Evolutionary conservation across 2,329 filamentous ascomycete species (phyloP).

Genomic region (Knoxdaviesia proteae): DNA sequence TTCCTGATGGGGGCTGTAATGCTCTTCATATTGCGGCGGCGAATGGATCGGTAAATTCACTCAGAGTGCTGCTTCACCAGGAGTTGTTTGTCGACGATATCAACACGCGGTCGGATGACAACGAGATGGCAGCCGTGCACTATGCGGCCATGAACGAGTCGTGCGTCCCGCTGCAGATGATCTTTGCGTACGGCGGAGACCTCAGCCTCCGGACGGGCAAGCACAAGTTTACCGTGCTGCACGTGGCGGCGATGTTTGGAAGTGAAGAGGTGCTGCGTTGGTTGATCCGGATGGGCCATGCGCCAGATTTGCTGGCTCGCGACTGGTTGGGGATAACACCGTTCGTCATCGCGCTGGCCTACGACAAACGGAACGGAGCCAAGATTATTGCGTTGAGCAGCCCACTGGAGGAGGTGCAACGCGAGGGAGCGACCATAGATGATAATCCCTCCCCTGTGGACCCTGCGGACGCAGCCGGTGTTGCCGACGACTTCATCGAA

Average conservation of each 20-base stretch:
- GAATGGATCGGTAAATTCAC: slow-evolving; percentile 1
- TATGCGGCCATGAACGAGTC: slow-evolving; percentile 2
- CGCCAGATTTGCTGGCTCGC: no score
- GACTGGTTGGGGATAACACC: no score
- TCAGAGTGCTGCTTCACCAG: slow-evolving; percentile 1
- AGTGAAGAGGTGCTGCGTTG: no score
- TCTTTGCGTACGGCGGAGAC: slow-evolving; percentile 11
- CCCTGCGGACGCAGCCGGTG: no score
- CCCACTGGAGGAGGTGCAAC: no score
- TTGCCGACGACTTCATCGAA: no score
- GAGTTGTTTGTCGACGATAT: neutral
- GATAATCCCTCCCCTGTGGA: no score
- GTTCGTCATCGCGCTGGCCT: no score
- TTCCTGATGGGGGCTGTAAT: slow-evolving; percentile 2
- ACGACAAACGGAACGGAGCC: no score
- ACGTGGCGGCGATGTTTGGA: neutral
- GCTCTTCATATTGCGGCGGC: slow-evolving; percentile 3
- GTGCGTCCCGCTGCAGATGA: slow-evolving; percentile 7
- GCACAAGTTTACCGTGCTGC: slow-evolving; percentile 14
- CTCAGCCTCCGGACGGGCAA: slow-evolving; percentile 9
- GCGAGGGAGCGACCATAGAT: no score
- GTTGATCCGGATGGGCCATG: no score
- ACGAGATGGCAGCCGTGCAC: slow-evolving; percentile 1
- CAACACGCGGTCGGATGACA: slow-evolving; percentile 1
- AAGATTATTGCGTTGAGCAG: no score